Base-by-base conservation (phyloP, 805 yeast genomes). In the Torulaspora delbrueckii region DNA sequence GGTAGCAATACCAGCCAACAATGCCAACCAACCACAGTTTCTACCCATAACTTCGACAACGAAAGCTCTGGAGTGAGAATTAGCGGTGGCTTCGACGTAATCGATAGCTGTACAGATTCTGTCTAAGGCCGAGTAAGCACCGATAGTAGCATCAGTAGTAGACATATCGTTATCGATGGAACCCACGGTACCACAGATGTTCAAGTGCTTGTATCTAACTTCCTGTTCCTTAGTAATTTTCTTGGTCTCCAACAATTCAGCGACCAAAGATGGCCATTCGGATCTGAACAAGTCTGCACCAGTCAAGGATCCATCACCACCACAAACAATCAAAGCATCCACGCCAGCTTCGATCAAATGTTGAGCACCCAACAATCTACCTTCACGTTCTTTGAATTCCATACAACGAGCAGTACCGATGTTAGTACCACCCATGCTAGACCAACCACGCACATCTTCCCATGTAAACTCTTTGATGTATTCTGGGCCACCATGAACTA, bases 31-130 rank as follows among this genome's bases (percentile, higher is more conserved):
- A 52, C 95, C 95, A 71, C 95, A 85, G 64, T 85, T 89, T 67
- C 95, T 75, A 49, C 95, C 95, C 95, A 85, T 85, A 14, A 85
- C 95, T 69, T 85, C 95, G 34, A 85, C 81, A 33, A 85, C 86
- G 59, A 85, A 85, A 3, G 91, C 93, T 62, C 95, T 71, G 25
- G 88, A 83, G 64, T 85, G 95, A 1, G 90, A 84, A 42, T 78
- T 77, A 19, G 95, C 95, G 19, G 95, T 85, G 19, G 90, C 88
- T 63, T 84, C 91, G 50, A 85, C 84, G 60, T 82, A 85, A 66
- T 85, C 95, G 52, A 85, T 53, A 24, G 79, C 77, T 59, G 79
- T 78, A 53, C 84, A 77, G 55, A 83, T 83, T 59, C 89, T 70
- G 49, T 79, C 87, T 49, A 83, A 70, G 0, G 89, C 78, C 10